A percentile compares a stretch with the other conserved stretches of the same genome.
Conservation (phyloP, 768 basidiomycete species). For the Lentinula raphanica region DNA sequence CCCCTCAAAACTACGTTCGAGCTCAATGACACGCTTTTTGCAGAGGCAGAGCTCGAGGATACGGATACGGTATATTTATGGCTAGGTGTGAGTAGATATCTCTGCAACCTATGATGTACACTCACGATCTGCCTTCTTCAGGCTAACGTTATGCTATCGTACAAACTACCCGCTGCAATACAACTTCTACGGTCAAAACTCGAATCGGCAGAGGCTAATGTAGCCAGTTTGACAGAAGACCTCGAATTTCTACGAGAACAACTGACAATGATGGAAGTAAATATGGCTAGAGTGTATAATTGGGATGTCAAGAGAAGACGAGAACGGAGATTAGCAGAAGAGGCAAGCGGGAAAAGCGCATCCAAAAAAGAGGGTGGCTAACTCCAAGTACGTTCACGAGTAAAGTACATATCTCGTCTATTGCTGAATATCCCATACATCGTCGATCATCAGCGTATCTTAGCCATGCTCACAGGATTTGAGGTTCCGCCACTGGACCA, state of each 20-base stretch:
- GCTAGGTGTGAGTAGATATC: slow-evolving; percentile 88
- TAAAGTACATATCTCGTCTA: background rate
- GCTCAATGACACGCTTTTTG: slow-evolving; percentile 91
- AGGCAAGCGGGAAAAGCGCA: background rate
- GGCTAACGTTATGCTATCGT: slow-evolving; percentile 98
- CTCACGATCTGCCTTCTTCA: slow-evolving; percentile 24
- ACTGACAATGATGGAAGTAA: slow-evolving; percentile 93
- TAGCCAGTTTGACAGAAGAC: slow-evolving; percentile 76
- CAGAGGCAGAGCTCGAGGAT: slow-evolving; percentile 84
- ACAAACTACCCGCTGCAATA: slow-evolving; percentile 76
- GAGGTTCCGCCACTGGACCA: too few relatives aligned
- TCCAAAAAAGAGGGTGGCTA: background rate
- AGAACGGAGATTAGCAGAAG: slow-evolving; percentile 36
- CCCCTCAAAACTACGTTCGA: slow-evolving; percentile 86
- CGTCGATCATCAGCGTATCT: too few relatives aligned
- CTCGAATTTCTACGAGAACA: slow-evolving; percentile 92
- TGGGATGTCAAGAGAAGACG: slow-evolving; percentile 87
- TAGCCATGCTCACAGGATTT: too few relatives aligned
- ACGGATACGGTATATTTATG: slow-evolving; percentile 90
- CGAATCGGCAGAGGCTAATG: slow-evolving; percentile 55
- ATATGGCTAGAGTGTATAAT: slow-evolving; percentile 93
- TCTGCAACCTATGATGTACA: too few relatives aligned
- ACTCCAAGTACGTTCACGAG: background rate
- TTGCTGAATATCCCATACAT: too few relatives aligned
- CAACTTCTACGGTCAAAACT: slow-evolving; percentile 73